Evolutionary conservation across 768 basidiomycete genomes (phyloP).

Genomic region (Hygrophorus pudorinus): DNA sequence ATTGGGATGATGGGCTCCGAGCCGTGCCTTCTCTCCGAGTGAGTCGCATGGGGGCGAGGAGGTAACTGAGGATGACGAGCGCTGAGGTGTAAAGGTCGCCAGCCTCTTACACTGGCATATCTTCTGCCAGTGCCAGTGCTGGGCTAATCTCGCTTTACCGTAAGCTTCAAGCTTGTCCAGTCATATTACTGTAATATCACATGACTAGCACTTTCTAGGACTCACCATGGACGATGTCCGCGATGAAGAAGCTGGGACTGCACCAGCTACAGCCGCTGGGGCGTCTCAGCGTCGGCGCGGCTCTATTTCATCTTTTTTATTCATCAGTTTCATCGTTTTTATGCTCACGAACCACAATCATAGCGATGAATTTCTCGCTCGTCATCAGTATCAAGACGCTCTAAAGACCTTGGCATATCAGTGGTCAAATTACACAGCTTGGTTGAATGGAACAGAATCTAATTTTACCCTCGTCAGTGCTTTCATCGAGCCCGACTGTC

Average conservation of each 20-base stretch:
- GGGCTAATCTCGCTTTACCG: too few species aligned
- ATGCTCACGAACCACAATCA: slow-evolving; percentile 73
- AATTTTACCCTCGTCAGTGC: slow-evolving; percentile 55
- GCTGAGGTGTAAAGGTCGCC: too few species aligned
- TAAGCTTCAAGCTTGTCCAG: too few species aligned
- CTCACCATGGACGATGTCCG: slow-evolving; percentile 9
- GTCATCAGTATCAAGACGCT: slow-evolving; percentile 59
- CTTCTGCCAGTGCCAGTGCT: too few species aligned
- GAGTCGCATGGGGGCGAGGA: too few species aligned
- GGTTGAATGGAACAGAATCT: slow-evolving; percentile 57
- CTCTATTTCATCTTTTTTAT: slow-evolving; percentile 63
- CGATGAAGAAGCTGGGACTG: slow-evolving; percentile 31
- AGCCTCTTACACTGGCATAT: too few species aligned
- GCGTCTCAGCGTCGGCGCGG: slow-evolving; percentile 34
- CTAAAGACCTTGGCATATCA: slow-evolving; percentile 47
- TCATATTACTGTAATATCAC: too few species aligned
- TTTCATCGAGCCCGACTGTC: slow-evolving; percentile 2
- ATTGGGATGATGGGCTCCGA: too few species aligned
- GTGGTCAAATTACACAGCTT: slow-evolving; percentile 64
- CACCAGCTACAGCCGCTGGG: slow-evolving; percentile 17
- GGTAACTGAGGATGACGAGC: too few species aligned
- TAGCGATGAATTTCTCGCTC: slow-evolving; percentile 53
- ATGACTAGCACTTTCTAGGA: too few species aligned
- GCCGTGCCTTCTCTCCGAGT: too few species aligned
- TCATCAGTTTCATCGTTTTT: slow-evolving; percentile 66